Percentiles rank a stretch among this genome's conserved stretches.
phyloP scores from a whole-genome alignment of 225 moss, liverwort and hornwort genomes.

The Ulota crispa region DNA sequence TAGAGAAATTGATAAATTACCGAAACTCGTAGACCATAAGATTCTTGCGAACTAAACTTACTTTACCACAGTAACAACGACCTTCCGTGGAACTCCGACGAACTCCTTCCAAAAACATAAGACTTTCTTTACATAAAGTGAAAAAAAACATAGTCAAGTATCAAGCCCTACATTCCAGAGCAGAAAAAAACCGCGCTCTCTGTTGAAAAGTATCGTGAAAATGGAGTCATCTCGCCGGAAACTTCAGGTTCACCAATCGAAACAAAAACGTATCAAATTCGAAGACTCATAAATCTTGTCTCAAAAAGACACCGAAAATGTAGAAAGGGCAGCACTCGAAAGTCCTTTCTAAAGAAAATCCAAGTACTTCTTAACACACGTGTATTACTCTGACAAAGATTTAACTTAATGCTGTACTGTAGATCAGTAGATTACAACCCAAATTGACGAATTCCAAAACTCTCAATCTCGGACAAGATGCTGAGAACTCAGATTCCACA shows the following conservation, averaged over 20 bases:
- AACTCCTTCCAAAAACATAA: not conserved
- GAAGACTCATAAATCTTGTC: not conserved
- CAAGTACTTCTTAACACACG: not conserved
- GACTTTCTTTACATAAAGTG: not conserved
- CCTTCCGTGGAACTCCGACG: not conserved
- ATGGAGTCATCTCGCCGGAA: not conserved
- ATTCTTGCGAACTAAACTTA: not conserved
- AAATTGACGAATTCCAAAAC: conserved; percentile 16
- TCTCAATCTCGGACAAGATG: conserved; percentile 19
- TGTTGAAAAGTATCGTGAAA: not conserved
- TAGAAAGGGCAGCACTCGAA: not conserved
- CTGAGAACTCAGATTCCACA: conserved; percentile 25
- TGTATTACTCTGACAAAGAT: conserved; percentile 18
- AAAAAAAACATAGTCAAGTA: not conserved
- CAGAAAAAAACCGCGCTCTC: not conserved
- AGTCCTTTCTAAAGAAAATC: not conserved
- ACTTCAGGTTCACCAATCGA: not conserved
- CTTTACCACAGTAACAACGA: too few species aligned
- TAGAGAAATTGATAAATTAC: not conserved
- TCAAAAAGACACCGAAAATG: not conserved
- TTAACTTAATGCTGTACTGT: conserved; percentile 4
- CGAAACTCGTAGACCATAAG: too few species aligned
- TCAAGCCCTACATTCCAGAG: too few species aligned
- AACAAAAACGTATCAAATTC: not conserved
- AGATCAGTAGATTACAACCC: not conserved